Conservation (phyloP, 495 filamentous ascomycete genomes). For the Hyaloscypha hepaticicola region DNA sequence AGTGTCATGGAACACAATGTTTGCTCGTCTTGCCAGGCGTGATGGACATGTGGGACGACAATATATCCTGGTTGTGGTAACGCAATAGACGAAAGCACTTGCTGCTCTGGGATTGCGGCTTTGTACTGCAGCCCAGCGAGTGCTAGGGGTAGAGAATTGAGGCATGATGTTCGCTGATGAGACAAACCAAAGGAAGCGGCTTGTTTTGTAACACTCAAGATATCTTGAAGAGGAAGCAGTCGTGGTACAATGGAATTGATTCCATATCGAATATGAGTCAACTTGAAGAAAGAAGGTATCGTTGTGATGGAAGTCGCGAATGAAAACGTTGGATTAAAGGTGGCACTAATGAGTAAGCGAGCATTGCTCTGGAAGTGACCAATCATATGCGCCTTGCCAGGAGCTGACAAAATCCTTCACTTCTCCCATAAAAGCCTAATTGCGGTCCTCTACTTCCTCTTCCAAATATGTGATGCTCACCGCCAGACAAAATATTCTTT, state of each 20-base stretch:
- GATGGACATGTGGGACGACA: conserved; percentile 62
- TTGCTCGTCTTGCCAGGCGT: conserved; percentile 60
- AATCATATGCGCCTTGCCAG: conserved; percentile 10
- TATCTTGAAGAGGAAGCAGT: background rate
- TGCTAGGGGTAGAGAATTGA: conserved; percentile 32
- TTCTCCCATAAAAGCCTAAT: conserved; percentile 8
- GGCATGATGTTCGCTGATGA: conserved; percentile 1
- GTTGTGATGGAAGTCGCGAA: conserved; percentile 27
- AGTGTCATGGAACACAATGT: conserved; percentile 58
- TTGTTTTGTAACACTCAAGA: background rate
- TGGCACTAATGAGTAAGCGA: conserved; percentile 10
- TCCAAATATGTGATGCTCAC: background rate
- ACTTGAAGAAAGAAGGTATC: background rate
- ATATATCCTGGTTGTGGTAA: conserved; percentile 62
- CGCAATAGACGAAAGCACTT: conserved; percentile 59
- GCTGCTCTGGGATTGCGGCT: conserved; percentile 49
- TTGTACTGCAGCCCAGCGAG: conserved; percentile 58
- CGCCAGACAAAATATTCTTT: background rate
- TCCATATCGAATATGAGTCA: background rate
- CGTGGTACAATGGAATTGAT: background rate
- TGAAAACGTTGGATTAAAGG: conserved; percentile 5
- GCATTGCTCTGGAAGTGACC: conserved; percentile 29
- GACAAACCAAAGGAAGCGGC: background rate
- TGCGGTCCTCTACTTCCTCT: background rate
- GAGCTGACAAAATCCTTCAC: background rate